These are phyloP conservation scores for Chamaecrista fasciculata DNA, from an alignment of 306 rosid species.

Conservation along the genomic window DNA sequence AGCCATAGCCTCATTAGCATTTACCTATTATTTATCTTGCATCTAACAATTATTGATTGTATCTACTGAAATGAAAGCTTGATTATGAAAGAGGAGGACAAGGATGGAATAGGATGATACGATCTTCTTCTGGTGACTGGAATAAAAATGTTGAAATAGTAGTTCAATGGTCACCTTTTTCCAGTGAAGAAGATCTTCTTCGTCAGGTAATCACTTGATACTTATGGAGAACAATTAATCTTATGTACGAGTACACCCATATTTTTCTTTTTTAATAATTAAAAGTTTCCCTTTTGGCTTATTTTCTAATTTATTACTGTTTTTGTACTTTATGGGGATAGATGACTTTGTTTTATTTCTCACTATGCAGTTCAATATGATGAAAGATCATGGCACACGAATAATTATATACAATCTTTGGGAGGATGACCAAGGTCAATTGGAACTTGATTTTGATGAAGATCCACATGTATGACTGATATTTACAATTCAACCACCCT, in stretches of 20 bases:
- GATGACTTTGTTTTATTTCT: slow-evolving; percentile 29
- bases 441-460: slow-evolving; percentile 86
- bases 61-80: slow-evolving; percentile 51
- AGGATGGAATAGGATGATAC: slow-evolving; percentile 57
- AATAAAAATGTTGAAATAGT: slow-evolving; percentile 67
- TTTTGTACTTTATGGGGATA: slow-evolving; percentile 25
- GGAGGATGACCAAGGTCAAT: slow-evolving; percentile 96
- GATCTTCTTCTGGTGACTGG: slow-evolving; percentile 76
- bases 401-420: slow-evolving; percentile 90
- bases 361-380: slow-evolving; percentile 55
- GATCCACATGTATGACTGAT: slow-evolving; percentile 72
- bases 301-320: slow-evolving; percentile 15
- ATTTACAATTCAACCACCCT: slow-evolving; percentile 7
- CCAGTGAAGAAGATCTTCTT: slow-evolving; percentile 70
- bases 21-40: slow-evolving; percentile 19
- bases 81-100: slow-evolving; percentile 69
- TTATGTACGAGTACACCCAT: not conserved
- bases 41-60: slow-evolving; percentile 32
- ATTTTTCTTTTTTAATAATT: not conserved
- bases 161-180: slow-evolving; percentile 87
- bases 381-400: slow-evolving; percentile 78
- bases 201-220: slow-evolving; percentile 47
- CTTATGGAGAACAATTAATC: not conserved
- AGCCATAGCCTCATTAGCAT: not conserved
- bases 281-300: slow-evolving; percentile 1